These are phyloP conservation scores for Suhomyces choctaworum DNA, from an alignment of 1,139 yeast species.

Conservation along the genomic window DNA sequence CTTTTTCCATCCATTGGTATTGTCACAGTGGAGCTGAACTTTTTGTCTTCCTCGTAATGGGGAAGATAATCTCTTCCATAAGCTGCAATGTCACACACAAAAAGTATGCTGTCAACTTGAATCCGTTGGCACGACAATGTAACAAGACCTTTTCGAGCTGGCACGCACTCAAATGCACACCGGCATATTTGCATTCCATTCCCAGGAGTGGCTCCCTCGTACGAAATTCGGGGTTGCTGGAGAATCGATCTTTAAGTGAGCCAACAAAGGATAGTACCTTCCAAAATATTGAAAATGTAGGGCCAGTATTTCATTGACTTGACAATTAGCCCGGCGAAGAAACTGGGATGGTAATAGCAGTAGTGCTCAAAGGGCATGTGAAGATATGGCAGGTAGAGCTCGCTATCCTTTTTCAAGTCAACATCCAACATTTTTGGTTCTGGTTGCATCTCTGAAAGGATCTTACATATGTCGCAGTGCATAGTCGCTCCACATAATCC, in stretches of 20 bases:
- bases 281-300: not conserved
- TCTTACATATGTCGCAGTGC: conserved; percentile 14
- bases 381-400: conserved; percentile 1
- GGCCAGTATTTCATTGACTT: not conserved
- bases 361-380: not conserved
- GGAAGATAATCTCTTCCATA: conserved; percentile 9
- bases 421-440: conserved; percentile 1
- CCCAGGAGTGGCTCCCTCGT: not conserved
- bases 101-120: conserved; percentile 16
- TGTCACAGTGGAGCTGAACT: conserved; percentile 11
- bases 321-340: too few species aligned
- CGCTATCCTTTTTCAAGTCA: not conserved
- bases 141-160: conserved; percentile 5
- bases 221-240: conserved; percentile 3
- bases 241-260: conserved; percentile 1
- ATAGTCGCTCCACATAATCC: conserved; percentile 17
- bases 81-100: conserved; percentile 12
- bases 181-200: conserved; percentile 9
- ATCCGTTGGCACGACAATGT: conserved; percentile 9
- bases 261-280: not conserved
- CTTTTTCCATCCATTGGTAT: conserved; percentile 17
- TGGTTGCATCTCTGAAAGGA: conserved; percentile 6
- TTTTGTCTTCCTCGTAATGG: conserved; percentile 1
- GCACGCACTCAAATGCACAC: conserved; percentile 12
- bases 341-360: not conserved